Evolutionary conservation across 805 yeast genomes (phyloP).

Genomic region (Kazachstania kunashirensis): DNA sequence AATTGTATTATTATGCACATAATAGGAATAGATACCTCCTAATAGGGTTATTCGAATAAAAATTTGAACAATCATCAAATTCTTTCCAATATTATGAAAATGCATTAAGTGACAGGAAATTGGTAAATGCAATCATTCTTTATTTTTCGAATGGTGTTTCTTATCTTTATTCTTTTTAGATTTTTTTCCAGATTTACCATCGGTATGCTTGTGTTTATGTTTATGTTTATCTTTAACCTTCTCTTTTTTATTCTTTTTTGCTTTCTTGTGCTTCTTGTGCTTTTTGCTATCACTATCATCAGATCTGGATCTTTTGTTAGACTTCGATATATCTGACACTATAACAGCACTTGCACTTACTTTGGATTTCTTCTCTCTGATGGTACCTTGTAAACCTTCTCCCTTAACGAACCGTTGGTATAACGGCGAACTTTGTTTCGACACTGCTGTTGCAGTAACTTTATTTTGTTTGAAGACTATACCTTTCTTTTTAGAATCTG

Average conservation of each 20-base stretch:
- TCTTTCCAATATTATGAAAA: too few relatives aligned
- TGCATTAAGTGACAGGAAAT: too few relatives aligned
- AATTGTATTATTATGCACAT: too few relatives aligned
- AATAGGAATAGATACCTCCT: too few relatives aligned
- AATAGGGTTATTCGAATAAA: too few relatives aligned
- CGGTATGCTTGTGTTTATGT: constrained; percentile 15
- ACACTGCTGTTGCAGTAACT: constrained; percentile 37
- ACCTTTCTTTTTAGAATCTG: constrained; percentile 23
- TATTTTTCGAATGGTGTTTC: too few relatives aligned
- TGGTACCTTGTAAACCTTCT: constrained; percentile 72
- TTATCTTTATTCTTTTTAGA: constrained; percentile 8
- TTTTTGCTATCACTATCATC: constrained; percentile 11
- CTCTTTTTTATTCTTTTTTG: constrained; percentile 15
- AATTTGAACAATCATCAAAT: too few relatives aligned
- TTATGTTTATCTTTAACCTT: constrained; percentile 13
- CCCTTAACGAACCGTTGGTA: constrained; percentile 85
- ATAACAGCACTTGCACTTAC: constrained; percentile 6
- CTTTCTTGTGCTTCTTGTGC: constrained; percentile 6
- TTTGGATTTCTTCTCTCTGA: constrained; percentile 29
- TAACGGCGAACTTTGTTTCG: constrained; percentile 56
- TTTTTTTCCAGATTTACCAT: constrained; percentile 24
- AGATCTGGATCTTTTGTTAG: constrained; percentile 7
- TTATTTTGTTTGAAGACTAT: constrained; percentile 48
- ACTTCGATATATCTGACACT: constrained; percentile 2
- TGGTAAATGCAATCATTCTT: too few relatives aligned